Evolutionary conservation across 2,329 filamentous ascomycete genomes (phyloP).

Genomic region (Alternaria ventricosa): DNA sequence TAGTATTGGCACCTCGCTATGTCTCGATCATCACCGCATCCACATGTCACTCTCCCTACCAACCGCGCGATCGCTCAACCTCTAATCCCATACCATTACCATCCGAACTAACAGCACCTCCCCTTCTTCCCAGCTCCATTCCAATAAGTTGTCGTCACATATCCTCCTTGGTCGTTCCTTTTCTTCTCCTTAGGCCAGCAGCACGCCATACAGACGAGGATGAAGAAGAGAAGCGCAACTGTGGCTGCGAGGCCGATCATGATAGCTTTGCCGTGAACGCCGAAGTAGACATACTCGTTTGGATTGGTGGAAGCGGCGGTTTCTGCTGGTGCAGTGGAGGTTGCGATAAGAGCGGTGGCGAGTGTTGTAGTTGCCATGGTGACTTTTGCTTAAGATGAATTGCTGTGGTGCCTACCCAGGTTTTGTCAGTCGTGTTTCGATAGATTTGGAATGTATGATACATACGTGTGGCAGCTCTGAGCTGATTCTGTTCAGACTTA

Average conservation of each 20-base stretch:
- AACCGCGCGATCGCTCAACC: background rate
- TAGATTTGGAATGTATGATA: no score
- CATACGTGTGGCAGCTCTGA: no score
- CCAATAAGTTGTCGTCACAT: background rate
- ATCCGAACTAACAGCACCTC: background rate
- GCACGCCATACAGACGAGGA: background rate
- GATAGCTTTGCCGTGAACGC: background rate
- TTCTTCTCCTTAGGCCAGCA: background rate
- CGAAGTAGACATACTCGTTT: background rate
- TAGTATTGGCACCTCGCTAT: background rate
- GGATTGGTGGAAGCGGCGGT: background rate
- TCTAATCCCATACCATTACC: rapidly evolving
- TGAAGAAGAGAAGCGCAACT: background rate
- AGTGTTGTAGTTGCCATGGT: background rate
- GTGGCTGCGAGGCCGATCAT: background rate
- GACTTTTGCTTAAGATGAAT: background rate
- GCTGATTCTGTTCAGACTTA: no score
- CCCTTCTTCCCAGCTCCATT: background rate
- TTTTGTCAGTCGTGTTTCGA: no score
- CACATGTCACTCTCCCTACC: background rate
- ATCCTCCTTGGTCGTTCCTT: background rate
- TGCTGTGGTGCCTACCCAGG: no score
- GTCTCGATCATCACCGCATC: background rate
- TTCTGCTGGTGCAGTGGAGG: background rate
- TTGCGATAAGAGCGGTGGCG: background rate